Evolutionary conservation across 2,329 filamentous ascomycete species (phyloP).

Genomic region (Talaromyces sp.): DNA sequence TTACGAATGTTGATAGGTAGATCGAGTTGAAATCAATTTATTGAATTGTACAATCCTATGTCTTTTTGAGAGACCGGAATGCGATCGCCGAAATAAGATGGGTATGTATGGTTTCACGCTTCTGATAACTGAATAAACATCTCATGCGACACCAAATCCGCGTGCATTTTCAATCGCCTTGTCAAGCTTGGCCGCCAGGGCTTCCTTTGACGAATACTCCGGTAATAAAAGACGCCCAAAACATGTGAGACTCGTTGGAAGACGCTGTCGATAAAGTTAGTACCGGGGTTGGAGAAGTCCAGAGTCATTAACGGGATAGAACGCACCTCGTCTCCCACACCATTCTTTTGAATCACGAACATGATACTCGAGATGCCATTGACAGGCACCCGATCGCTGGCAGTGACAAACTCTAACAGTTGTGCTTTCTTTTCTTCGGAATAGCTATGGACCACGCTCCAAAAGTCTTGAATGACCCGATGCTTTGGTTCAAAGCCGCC

Average conservation of each 20-base stretch:
- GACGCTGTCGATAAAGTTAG: constrained; percentile 34
- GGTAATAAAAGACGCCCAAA: constrained; percentile 87
- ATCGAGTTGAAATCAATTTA: not conserved
- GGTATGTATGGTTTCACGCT: constrained; percentile 21
- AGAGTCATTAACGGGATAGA: not conserved
- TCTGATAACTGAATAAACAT: constrained; percentile 2
- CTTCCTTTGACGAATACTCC: constrained; percentile 72
- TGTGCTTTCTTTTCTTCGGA: constrained; percentile 68
- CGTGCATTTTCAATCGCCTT: constrained; percentile 86
- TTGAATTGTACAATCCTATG: not conserved
- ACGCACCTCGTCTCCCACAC: constrained; percentile 59
- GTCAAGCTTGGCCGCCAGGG: constrained; percentile 72
- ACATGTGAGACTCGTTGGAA: constrained; percentile 91
- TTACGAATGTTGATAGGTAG: no score
- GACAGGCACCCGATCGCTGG: constrained; percentile 85
- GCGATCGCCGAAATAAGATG: constrained; percentile 12
- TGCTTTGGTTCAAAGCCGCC: constrained; percentile 72
- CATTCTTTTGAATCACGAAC: constrained; percentile 81
- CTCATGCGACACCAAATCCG: constrained; percentile 81
- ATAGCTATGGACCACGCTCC: constrained; percentile 73
- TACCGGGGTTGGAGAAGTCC: not conserved
- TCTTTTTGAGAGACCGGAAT: not conserved
- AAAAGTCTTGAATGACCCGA: constrained; percentile 76
- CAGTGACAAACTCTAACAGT: constrained; percentile 92
- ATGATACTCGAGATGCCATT: constrained; percentile 80